phyloP scores from a whole-genome alignment of 1,284 basidiomycete species.

The Ganoderma meredithae region DNA sequence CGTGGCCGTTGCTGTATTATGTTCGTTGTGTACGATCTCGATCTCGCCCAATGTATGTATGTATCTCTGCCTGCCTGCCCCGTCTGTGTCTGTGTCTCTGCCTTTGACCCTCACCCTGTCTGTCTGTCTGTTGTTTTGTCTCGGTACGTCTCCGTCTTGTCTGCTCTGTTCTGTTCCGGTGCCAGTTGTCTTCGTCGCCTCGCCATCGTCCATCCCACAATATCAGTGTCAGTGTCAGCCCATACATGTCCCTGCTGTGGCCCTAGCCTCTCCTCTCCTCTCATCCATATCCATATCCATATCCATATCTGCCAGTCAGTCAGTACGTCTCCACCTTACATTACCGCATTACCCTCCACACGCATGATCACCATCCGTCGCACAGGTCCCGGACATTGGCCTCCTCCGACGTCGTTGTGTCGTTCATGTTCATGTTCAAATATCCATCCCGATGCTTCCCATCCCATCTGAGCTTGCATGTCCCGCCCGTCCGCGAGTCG shows the following conservation, averaged over 20 bases:
- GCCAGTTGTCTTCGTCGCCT: too few species aligned
- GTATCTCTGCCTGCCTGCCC: neutral
- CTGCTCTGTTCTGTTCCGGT: neutral
- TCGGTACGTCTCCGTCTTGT: neutral
- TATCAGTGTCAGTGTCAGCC: neutral
- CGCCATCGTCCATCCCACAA: neutral
- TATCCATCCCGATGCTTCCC: neutral
- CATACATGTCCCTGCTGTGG: constrained; percentile 7
- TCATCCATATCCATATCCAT: neutral
- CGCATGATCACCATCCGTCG: neutral
- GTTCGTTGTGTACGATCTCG: neutral
- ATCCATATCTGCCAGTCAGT: neutral
- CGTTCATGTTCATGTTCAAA: neutral
- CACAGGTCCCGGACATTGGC: constrained; percentile 2
- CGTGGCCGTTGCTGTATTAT: constrained; percentile 11
- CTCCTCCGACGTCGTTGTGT: neutral
- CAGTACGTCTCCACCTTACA: neutral
- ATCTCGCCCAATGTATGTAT: constrained; percentile 11
- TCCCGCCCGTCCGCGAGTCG: too few species aligned
- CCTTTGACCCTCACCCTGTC: neutral
- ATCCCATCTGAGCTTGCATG: neutral
- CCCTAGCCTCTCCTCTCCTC: neutral
- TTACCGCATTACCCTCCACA: neutral
- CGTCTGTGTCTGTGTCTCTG: neutral
- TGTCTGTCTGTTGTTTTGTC: neutral